A percentile compares a stretch with the other conserved stretches of the same genome.
Conservation (phyloP, 208 protist genomes). For the Leishmania gerbilli region DNA sequence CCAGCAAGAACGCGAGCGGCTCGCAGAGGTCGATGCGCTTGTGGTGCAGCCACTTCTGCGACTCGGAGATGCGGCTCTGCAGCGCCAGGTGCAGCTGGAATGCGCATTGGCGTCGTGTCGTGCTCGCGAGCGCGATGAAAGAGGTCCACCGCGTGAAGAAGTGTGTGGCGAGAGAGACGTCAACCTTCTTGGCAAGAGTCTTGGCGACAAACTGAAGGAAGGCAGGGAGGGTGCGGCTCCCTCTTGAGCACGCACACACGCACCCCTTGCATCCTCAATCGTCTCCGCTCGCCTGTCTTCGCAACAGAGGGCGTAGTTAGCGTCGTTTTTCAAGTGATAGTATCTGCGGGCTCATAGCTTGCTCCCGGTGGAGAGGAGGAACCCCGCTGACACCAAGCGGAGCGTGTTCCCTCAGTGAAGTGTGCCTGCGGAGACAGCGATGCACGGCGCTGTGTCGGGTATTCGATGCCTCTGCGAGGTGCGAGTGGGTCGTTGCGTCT, state of each 20-base stretch:
- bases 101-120: conserved; percentile 2
- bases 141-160: neutral
- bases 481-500: neutral
- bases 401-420: neutral
- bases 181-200: neutral
- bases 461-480: neutral
- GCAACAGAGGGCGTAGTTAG: neutral
- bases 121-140: neutral
- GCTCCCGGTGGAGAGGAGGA: neutral
- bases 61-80: conserved; percentile 14
- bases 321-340: neutral
- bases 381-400: neutral
- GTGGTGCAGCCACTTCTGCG: conserved; percentile 26
- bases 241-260: neutral
- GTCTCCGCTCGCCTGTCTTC: neutral
- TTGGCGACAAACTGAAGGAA: neutral
- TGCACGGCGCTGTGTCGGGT: neutral
- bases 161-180: neutral
- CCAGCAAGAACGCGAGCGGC: conserved; percentile 11
- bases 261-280: neutral
- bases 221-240: neutral
- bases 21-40: conserved; percentile 1
- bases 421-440: neutral
- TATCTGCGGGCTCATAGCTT: neutral
- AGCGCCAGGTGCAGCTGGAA: conserved; percentile 22